phyloP scores from a whole-genome alignment of 805 yeast species.

The Kazachstania viticola region DNA sequence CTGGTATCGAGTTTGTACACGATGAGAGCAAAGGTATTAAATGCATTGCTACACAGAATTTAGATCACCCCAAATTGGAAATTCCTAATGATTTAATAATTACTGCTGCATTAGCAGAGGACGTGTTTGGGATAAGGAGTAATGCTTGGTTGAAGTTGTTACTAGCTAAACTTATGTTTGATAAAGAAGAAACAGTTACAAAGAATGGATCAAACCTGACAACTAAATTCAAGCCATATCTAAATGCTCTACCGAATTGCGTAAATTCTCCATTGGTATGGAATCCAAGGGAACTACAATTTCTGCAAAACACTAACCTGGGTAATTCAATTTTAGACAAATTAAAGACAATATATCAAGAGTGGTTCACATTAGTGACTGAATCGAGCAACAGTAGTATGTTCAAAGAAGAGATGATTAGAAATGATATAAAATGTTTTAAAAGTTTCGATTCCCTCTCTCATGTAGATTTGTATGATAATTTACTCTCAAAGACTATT shows the following conservation, averaged over 20 bases:
- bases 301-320: constrained; percentile 54
- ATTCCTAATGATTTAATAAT: constrained; percentile 26
- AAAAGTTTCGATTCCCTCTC: constrained; percentile 7
- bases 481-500: constrained; percentile 10
- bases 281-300: constrained; percentile 39
- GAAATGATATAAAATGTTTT: constrained; percentile 11
- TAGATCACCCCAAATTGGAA: constrained; percentile 17
- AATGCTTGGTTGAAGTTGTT: constrained; percentile 31
- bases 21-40: constrained; percentile 28
- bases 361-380: constrained; percentile 38
- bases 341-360: constrained; percentile 39
- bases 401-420: constrained; percentile 2
- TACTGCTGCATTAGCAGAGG: constrained; percentile 13
- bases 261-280: constrained; percentile 53
- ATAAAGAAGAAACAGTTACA: constrained; percentile 7
- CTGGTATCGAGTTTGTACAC: constrained; percentile 25
- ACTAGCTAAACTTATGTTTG: constrained; percentile 33
- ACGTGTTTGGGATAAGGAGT: constrained; percentile 15
- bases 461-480: constrained; percentile 10
- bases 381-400: not conserved
- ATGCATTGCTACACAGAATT: constrained; percentile 19
- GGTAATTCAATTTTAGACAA: constrained; percentile 44
- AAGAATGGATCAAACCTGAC: constrained; percentile 1
- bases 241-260: constrained; percentile 37
- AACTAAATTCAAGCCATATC: constrained; percentile 32